Base-by-base conservation (phyloP, 352 stramenopile genomes). In the Globisporangium middletonii region DNA sequence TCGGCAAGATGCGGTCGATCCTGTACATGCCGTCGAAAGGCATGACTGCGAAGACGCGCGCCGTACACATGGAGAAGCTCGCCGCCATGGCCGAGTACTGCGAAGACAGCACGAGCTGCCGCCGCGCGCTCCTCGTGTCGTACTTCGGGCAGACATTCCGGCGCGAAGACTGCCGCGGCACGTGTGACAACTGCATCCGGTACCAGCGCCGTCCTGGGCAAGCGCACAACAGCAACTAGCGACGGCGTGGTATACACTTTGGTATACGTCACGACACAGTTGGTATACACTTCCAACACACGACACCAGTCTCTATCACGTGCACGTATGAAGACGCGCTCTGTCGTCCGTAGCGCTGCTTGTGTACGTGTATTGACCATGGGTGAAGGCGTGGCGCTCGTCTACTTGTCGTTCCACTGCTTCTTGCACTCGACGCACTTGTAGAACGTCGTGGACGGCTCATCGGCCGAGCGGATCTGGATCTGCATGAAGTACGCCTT, bases 401-500 rank as follows among this genome's bases (percentile, higher is more conserved):
- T 44, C 42, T 65, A 65, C 69, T 86, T 90, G 63, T 97, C 88
- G 69, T 94, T 97, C 97, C 97, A 99, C 70, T 98, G 94, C 77
- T 98, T 91, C 62, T 92, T 96, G 75, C 97, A 99, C 63, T 97
- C 90, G 38, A 97, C 92, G 71, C 97, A 99, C 72, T 98, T 99
- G 85, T 99, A 99, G 78, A 99, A 99, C n/a, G 97, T 97, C 47
- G 97, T 99, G 85, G 98, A 99, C 5, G 95, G 96, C 68, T 99
- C 95, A 64, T 99, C 95, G 8, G 97, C 97, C 57, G 95, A 99
- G 48, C 98, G 85, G 78, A 99, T 99, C 82, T 99, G 97, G 74
- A 99, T 99, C 82, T 99, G 97, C 94, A 99, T 99, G 80, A 99
- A 99, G 78, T 99, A 99, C 13, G 98, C 98, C 71, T 98, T 91